These are phyloP conservation scores for Breynia disticha DNA, from an alignment of 441 rosid genomes.

Conservation along the genomic window DNA sequence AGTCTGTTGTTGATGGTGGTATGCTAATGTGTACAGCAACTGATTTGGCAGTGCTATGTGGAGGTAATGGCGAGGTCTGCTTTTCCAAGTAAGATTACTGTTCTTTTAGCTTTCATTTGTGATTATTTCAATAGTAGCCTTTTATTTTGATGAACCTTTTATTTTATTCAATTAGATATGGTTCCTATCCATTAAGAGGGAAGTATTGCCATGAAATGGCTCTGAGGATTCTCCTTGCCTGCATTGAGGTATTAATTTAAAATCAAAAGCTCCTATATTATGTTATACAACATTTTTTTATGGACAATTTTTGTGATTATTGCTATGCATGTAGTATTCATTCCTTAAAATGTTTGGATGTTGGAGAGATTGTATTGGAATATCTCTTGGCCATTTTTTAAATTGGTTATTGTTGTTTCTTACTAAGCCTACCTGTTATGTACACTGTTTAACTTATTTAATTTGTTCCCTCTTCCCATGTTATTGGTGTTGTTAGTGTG, in stretches of 20 bases:
- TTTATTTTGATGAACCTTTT: slow-evolving; percentile 11
- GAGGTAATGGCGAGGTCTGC: slow-evolving; percentile 98
- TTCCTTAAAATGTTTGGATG: too few species aligned
- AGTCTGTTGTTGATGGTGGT: slow-evolving; percentile 93
- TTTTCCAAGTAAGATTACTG: slow-evolving; percentile 83
- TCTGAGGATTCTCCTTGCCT: slow-evolving; percentile 87
- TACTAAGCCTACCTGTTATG: too few species aligned
- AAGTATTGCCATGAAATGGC: slow-evolving; percentile 99
- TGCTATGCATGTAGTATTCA: too few species aligned
- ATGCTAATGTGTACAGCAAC: slow-evolving; percentile 97
- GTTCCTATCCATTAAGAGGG: slow-evolving; percentile 86
- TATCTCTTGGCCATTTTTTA: too few species aligned
- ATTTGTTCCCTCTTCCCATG: too few species aligned
- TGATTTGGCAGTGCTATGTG: slow-evolving; percentile 98
- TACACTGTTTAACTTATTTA: too few species aligned
- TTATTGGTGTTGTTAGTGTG: too few species aligned
- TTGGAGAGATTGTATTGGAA: too few species aligned
- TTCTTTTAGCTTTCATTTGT: slow-evolving; percentile 11
- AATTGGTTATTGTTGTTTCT: too few species aligned
- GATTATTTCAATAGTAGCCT: slow-evolving; percentile 13
- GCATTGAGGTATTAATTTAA: slow-evolving; percentile 62
- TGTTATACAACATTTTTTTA: not conserved
- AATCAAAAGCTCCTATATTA: not conserved
- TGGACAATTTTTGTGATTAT: not conserved
- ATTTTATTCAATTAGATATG: slow-evolving; percentile 59